Base-by-base conservation (phyloP, 306 rosid genomes). In the barrel medic (Medicago truncatula) region DNA sequence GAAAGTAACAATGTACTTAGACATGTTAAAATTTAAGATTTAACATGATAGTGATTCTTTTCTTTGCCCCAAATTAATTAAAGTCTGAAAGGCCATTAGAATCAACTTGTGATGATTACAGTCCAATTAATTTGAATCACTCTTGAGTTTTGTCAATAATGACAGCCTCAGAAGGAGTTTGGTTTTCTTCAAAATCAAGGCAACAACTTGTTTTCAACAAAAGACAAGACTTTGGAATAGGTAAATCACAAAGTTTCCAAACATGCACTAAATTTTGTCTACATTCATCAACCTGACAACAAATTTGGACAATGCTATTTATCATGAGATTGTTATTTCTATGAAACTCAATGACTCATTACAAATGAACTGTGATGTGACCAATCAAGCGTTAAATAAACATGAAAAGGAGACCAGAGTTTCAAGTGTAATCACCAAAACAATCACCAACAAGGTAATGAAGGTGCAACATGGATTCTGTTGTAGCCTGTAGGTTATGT, bases 261-360 rank as follows among this genome's bases (percentile, higher is more conserved):
- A 57, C 62, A 57, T 21, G 8, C n/a, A 57, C 34, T 10, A 20
- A 20, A 23, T 21, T 11, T 58, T 23, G 38, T 15, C 23, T 6
- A 9, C 11, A 28, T 13, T 28, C 65, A 8, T 1, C 2, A 70
- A 44, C 31, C 21, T 36, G 59, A 25, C 40, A 65, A 71, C 9
- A 43, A 74, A 44, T 60, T 74, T 66, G 49, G 13, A 74, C 49
- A 39, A 61, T 16, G 43, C 36, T 62, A 62, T 34, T 46, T 47
- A 49, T 50, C 5, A 46, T 8, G 39, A 31, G 18, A 75, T 17
- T 34, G 49, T 20, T 38, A 63, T 38, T 60, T 61, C 49, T 3
- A 44, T 11, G 40, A 12, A 58, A 41, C 14, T 5, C 14, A 20
- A 9, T 44, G 41, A 41, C 14, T 5, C 14, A 20, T 15, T 44